phyloP scores from a whole-genome alignment of 495 filamentous ascomycete species.

The Lophiostoma macrostomum region DNA sequence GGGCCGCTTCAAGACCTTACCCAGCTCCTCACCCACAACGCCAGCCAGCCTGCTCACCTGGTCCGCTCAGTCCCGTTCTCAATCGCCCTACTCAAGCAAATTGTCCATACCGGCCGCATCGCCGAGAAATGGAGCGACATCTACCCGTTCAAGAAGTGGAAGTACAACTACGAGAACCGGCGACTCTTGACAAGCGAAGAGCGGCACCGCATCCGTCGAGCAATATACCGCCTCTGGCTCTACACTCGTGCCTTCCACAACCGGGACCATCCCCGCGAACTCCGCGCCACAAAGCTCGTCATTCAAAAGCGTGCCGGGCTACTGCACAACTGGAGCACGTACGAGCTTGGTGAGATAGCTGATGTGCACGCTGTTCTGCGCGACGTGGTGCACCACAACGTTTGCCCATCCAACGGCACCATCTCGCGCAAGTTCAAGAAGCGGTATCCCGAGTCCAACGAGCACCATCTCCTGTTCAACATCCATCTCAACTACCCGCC shows the following conservation, averaged over 20 bases:
- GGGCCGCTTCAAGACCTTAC: slow-evolving; percentile 59
- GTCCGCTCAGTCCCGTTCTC: slow-evolving; percentile 51
- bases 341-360: slow-evolving; percentile 56
- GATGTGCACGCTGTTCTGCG: slow-evolving; percentile 50
- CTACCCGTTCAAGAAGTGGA: slow-evolving; percentile 70
- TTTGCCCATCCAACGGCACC: slow-evolving; percentile 61
- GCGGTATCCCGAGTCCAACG: slow-evolving; percentile 49
- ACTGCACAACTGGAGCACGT: slow-evolving; percentile 55
- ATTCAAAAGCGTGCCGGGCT: slow-evolving; percentile 51
- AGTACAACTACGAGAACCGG: slow-evolving; percentile 55
- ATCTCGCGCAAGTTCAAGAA: slow-evolving; percentile 57
- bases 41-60: slow-evolving; percentile 54
- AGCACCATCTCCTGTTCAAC: slow-evolving; percentile 51
- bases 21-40: slow-evolving; percentile 58
- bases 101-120: slow-evolving; percentile 55
- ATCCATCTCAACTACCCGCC: slow-evolving; percentile 52
- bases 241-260: slow-evolving; percentile 59
- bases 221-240: slow-evolving; percentile 69
- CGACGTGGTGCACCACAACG: slow-evolving; percentile 52
- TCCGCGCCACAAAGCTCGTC: slow-evolving; percentile 46
- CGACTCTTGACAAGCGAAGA: slow-evolving; percentile 59
- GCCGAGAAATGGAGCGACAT: slow-evolving; percentile 63
- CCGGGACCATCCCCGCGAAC: slow-evolving; percentile 45
- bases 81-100: slow-evolving; percentile 54
- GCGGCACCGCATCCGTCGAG: slow-evolving; percentile 58